Percentiles rank a stretch among this genome's conserved stretches.
Conservation (phyloP, 768 basidiomycete genomes). For the Mycena floridula region DNA sequence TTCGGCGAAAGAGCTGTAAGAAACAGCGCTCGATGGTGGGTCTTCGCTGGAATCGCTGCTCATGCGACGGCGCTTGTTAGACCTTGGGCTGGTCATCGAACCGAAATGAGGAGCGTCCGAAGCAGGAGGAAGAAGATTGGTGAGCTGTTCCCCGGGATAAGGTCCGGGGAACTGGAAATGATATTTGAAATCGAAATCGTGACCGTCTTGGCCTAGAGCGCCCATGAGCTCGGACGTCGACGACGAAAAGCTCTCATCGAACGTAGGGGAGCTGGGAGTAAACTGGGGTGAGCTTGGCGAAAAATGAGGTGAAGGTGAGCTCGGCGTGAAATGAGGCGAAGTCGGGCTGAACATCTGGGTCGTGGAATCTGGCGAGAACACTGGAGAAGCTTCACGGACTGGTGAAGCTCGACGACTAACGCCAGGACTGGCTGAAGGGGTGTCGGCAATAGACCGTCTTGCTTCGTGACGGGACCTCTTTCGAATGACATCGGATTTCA, state of each 20-base stretch:
- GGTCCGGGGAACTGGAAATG: no score
- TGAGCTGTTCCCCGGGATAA: no score
- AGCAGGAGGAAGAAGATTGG: no score
- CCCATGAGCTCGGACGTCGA: no score
- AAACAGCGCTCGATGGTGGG: conserved; percentile 58
- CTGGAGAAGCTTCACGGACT: no score
- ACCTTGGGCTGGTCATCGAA: conserved; percentile 48
- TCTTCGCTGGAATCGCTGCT: conserved; percentile 49
- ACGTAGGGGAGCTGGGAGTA: no score
- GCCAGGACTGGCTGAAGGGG: conserved; percentile 84
- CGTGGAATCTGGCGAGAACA: conserved; percentile 65
- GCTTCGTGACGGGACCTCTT: no score
- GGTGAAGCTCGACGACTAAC: conserved; percentile 64
- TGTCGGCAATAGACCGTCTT: conserved; percentile 87
- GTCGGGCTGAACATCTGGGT: no score
- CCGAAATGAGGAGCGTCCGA: conserved; percentile 47
- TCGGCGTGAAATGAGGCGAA: conserved; percentile 66
- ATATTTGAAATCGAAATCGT: no score
- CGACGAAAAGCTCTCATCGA: no score
- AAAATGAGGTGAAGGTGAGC: conserved; percentile 49
- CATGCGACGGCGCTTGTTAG: conserved; percentile 41
- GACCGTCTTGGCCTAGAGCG: neutral
- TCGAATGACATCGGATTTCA: no score
- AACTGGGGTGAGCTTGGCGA: conserved; percentile 10
- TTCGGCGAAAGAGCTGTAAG: conserved; percentile 56